Base-by-base conservation (phyloP, 2,329 filamentous ascomycete species). In the Pseudopyricularia cyperi region DNA sequence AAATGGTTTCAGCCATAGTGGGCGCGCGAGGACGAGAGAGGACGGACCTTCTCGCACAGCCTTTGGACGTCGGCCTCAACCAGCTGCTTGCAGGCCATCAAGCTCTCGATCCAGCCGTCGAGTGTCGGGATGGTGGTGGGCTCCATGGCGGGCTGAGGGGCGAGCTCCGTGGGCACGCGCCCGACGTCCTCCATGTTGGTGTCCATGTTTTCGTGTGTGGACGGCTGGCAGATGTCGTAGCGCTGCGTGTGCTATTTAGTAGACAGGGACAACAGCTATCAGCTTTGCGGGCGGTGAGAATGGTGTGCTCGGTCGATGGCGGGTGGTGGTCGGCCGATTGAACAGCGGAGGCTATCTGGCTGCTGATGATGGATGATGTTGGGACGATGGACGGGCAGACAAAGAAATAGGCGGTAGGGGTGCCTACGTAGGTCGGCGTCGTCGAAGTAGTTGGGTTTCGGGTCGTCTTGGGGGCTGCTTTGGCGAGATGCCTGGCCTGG, bases 111-210 rank as follows among this genome's bases (percentile, higher is more conserved):
- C 93, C 93, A 98, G 65, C 90, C 89, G 68, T 98, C 93, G 57
- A 98, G 78, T 55, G 89, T 95, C 56, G 87, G 83, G 74, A 95
- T 93, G 60, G 89, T 88, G 55, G 90, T 83, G 52, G 91, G 87
- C 73, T 97, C 93, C 33, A 70, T 63, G 55, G 70, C 65, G 63
- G 82, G 78, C 52, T 82, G 74, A 50, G 89, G 81, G 55, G 85
- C 81, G 61, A 95, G 71, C 65, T 85, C 85, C 66, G 87, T 79
- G 58, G 89, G 87, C 63, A 86, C 83, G 71, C 90, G 87, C 65
- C 85, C 87, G 62, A 95, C 89, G 68, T 98, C 93, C 75, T 96
- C 91, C 93, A 98, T 98, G 71, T 94, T 95, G 65, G 89, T 95
- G 71, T 98, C 91, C 89, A 96, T 95, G 59, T 37, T 37, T 24